These are phyloP conservation scores for Ustilago nuda DNA, from an alignment of 1,284 basidiomycete species.

Conservation along the genomic window DNA sequence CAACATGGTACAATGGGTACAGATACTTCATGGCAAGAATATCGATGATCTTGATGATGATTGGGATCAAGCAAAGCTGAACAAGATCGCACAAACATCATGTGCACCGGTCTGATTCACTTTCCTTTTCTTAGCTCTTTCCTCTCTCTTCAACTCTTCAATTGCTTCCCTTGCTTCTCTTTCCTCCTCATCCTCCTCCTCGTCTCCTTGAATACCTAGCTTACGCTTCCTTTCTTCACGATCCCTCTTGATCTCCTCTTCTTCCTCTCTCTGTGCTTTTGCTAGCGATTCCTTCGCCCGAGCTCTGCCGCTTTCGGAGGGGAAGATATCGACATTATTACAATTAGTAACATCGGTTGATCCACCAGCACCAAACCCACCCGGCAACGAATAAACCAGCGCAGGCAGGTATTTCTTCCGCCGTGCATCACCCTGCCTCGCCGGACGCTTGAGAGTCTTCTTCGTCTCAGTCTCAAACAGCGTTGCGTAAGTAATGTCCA, in stretches of 20 bases:
- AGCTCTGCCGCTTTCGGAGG: conserved; percentile 18
- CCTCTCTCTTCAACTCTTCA: conserved; percentile 38
- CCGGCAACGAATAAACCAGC: conserved; percentile 36
- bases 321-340: conserved; percentile 47
- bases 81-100: conserved; percentile 41
- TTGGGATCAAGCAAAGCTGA: conserved; percentile 40
- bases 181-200: conserved; percentile 30
- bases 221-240: conserved; percentile 30
- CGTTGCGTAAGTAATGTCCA: conserved; percentile 95
- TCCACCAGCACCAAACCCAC: conserved; percentile 41
- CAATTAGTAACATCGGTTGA: conserved; percentile 20
- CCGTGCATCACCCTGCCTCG: neutral
- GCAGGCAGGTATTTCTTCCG: conserved; percentile 17
- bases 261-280: conserved; percentile 32
- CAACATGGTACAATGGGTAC: neutral
- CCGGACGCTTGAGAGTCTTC: conserved; percentile 74
- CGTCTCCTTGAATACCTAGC: conserved; percentile 9
- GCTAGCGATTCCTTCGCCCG: conserved; percentile 19
- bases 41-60: neutral
- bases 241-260: conserved; percentile 27
- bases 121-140: conserved; percentile 49
- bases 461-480: conserved; percentile 87
- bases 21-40: neutral
- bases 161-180: conserved; percentile 45
- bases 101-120: conserved; percentile 44